These are phyloP conservation scores for Musa acuminata DNA, from an alignment of 176 grass and related monocot genomes.

Conservation along the genomic window DNA sequence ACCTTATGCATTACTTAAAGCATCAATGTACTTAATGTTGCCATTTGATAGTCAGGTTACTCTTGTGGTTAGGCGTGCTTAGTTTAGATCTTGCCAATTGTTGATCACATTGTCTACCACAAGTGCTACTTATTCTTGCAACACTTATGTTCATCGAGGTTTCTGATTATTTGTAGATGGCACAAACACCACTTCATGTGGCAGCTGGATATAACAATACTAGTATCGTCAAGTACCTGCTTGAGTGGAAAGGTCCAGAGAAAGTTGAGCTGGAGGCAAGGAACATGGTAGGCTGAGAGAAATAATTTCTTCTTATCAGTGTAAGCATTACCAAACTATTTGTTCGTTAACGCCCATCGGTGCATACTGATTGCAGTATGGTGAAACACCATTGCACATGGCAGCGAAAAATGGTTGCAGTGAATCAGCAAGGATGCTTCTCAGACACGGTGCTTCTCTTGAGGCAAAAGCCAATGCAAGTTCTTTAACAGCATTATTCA, in stretches of 20 bases:
- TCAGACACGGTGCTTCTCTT: slow-evolving; percentile 54
- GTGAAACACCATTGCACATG: slow-evolving; percentile 94
- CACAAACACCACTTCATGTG: slow-evolving; percentile 86
- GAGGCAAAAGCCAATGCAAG: slow-evolving; percentile 85
- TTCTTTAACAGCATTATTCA: not conserved
- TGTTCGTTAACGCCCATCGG: slow-evolving; percentile 18
- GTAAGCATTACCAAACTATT: not conserved
- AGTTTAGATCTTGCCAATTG: slow-evolving; percentile 1
- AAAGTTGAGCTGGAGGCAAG: slow-evolving; percentile 63
- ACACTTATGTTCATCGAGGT: no score
- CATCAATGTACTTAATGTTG: not conserved
- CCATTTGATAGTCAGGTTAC: not conserved
- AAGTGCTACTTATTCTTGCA: no score
- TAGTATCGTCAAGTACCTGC: slow-evolving; percentile 62
- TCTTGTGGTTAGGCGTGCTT: not conserved
- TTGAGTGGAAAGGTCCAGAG: slow-evolving; percentile 54
- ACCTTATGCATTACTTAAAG: no score
- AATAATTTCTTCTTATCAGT: not conserved
- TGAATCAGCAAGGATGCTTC: slow-evolving; percentile 63
- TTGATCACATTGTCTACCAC: not conserved
- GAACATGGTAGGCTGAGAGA: slow-evolving; percentile 57
- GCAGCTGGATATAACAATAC: slow-evolving; percentile 67
- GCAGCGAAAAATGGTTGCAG: slow-evolving; percentile 81
- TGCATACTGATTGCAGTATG: slow-evolving; percentile 50
- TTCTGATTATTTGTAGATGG: slow-evolving; percentile 42